These are phyloP conservation scores for Aspergillus caelatus DNA, from an alignment of 2,329 filamentous ascomycete genomes.

Conservation along the genomic window DNA sequence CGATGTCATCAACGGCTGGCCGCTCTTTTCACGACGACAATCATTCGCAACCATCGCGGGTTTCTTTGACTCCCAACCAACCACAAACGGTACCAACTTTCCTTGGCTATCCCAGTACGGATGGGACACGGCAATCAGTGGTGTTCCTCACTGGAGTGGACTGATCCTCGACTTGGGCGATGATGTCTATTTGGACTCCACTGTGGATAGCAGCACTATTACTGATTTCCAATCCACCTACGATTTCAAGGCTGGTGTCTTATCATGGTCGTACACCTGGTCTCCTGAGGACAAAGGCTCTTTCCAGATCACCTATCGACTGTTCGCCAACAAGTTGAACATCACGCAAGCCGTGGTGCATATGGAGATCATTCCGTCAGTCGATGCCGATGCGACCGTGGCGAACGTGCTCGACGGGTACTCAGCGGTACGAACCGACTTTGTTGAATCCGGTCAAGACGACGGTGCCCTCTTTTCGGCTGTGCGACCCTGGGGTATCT, in stretches of 20 bases:
- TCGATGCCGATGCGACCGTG: constrained; percentile 59
- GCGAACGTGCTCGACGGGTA: constrained; percentile 70
- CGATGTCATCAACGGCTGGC: constrained; percentile 67
- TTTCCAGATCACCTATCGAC: constrained; percentile 65
- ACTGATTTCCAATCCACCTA: constrained; percentile 63
- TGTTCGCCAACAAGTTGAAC: constrained; percentile 66
- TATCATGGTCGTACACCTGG: constrained; percentile 70
- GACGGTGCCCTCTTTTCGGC: constrained; percentile 64
- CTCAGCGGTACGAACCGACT: constrained; percentile 66
- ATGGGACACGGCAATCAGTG: constrained; percentile 70
- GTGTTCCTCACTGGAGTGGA: constrained; percentile 70
- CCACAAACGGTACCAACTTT: constrained; percentile 65
- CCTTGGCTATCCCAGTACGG: constrained; percentile 71
- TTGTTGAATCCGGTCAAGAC: constrained; percentile 60
- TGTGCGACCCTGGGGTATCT: constrained; percentile 64
- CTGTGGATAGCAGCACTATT: constrained; percentile 61
- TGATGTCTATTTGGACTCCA: constrained; percentile 61
- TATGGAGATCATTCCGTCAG: constrained; percentile 59
- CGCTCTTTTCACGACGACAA: constrained; percentile 64
- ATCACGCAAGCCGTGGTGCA: constrained; percentile 65
- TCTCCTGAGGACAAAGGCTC: constrained; percentile 53
- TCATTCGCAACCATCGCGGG: constrained; percentile 69
- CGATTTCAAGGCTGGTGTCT: constrained; percentile 64
- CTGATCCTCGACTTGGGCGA: constrained; percentile 60
- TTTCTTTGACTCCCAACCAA: constrained; percentile 65